Conservation (phyloP, 345 rosid genomes). For the Crucihimalaya himalaica region DNA sequence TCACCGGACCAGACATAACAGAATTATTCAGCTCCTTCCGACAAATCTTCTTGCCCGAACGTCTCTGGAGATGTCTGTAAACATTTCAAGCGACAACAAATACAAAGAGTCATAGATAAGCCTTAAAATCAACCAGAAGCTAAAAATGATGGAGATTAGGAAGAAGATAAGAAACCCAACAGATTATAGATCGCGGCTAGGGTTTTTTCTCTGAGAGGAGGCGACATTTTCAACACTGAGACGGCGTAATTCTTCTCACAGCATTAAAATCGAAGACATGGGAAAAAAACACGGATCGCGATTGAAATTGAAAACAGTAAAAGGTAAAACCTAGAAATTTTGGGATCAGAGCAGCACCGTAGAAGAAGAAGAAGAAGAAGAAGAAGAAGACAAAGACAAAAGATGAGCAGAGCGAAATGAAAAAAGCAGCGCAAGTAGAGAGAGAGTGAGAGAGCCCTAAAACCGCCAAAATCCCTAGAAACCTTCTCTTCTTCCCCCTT, state of each 20-base stretch:
- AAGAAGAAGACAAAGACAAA: constrained; percentile 14
- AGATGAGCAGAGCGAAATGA: background rate
- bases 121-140: background rate
- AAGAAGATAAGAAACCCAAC: background rate
- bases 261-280: constrained; percentile 23
- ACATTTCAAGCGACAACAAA: background rate
- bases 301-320: background rate
- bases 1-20: constrained; percentile 51
- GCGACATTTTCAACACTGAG: constrained; percentile 4
- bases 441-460: constrained; percentile 28
- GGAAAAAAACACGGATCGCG: background rate
- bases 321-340: background rate
- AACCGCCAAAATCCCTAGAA: constrained; percentile 40
- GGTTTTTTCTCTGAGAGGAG: constrained; percentile 26
- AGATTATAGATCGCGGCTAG: constrained; percentile 30
- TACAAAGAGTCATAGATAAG: background rate
- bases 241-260: constrained; percentile 9
- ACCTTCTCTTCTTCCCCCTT: constrained; percentile 27
- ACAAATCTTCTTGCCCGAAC: constrained; percentile 44
- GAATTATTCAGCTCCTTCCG: constrained; percentile 46
- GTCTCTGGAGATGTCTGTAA: constrained; percentile 5
- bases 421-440: background rate
- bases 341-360: constrained; percentile 33
- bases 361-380: background rate
- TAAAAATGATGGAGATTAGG: background rate